A percentile compares a stretch with the other conserved stretches of the same genome.
phyloP scores from a whole-genome alignment of 805 yeast genomes.

The Wickerhamiella nectarea region DNA sequence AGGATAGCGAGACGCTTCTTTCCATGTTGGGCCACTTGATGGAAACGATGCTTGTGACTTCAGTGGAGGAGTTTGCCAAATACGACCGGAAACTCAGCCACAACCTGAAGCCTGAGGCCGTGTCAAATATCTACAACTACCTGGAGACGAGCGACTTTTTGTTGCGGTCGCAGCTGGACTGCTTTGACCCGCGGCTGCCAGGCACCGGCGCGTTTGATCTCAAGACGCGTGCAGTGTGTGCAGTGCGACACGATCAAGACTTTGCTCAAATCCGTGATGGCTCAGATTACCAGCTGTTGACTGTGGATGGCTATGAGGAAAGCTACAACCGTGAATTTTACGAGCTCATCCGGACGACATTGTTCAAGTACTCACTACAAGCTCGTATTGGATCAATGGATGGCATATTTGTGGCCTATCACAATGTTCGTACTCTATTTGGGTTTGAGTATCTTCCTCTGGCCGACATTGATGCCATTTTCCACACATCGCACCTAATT shows the following conservation, averaged over 20 bases:
- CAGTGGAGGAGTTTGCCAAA: slow-evolving; percentile 37
- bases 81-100: slow-evolving; percentile 22
- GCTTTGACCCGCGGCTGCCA: slow-evolving; percentile 61
- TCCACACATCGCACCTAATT: slow-evolving; percentile 35
- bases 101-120: slow-evolving; percentile 1
- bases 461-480: slow-evolving; percentile 49
- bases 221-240: slow-evolving; percentile 81
- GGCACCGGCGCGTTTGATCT: slow-evolving; percentile 87
- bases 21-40: slow-evolving; percentile 66
- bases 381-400: slow-evolving; percentile 96
- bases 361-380: slow-evolving; percentile 77
- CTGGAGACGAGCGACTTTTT: slow-evolving; percentile 54
- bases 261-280: slow-evolving; percentile 44
- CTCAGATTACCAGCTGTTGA: slow-evolving; percentile 53
- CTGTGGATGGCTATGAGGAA: slow-evolving; percentile 51
- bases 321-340: slow-evolving; percentile 70
- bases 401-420: slow-evolving; percentile 87
- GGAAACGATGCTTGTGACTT: slow-evolving; percentile 60
- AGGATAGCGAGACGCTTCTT: slow-evolving; percentile 53
- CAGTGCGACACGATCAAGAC: slow-evolving; percentile 65
- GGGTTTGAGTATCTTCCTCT: slow-evolving; percentile 85
- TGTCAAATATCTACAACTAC: slow-evolving; percentile 48
- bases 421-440: slow-evolving; percentile 63
- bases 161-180: slow-evolving; percentile 84
- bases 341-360: slow-evolving; percentile 61